Base-by-base conservation (phyloP, 306 rosid species). In the Acmispon strigosus region DNA sequence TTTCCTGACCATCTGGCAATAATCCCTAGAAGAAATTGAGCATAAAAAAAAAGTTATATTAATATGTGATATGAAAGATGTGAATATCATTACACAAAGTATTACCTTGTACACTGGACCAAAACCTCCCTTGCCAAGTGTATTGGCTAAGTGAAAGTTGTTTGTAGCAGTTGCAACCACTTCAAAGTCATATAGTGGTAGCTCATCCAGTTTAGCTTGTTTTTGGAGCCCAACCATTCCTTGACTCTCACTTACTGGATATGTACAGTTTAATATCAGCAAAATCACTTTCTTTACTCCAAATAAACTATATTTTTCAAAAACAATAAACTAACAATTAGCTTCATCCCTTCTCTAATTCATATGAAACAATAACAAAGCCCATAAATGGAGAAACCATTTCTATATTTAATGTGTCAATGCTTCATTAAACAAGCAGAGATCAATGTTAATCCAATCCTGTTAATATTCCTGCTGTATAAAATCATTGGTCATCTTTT, bases 161-260 rank as follows among this genome's bases (percentile, higher is more conserved):
- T 85, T 48, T 1, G 89, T 85, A 73, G 89, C 86, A 69, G 42
- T 53, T 52, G 63, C 84, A 5, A 82, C 39, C 62, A 64, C 61
- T 54, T 68, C 75, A 60, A 79, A 69, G 41, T 76, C 73, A 73
- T 63, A 79, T 62, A 76, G 3, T 0, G 82, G 84, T 12, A 84
- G 70, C 66, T 84, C 88, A 12, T 78, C 78, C n/a, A 81, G 69
- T 65, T 78, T 78, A 41, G 20, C 72, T 44, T 73, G 76, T 43
- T 41, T 76, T 24, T 39, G 14, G 17, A 51, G 45, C 4, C 16
- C 77, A 50, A 10, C 20, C 66, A 52, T 5, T 52, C 52, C 76
- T 51, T 66, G 79, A 24, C 20, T 45, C 19, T 13, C 62, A 67
- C 14, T 61, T 53, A 54, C 76, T 71, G 70, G 8, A 72, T 14